A percentile compares a stretch with the other conserved stretches of the same genome.
These are phyloP conservation scores for Oxyria digyna DNA, from an alignment of 148 eudicot genomes.

Conservation along the genomic window DNA sequence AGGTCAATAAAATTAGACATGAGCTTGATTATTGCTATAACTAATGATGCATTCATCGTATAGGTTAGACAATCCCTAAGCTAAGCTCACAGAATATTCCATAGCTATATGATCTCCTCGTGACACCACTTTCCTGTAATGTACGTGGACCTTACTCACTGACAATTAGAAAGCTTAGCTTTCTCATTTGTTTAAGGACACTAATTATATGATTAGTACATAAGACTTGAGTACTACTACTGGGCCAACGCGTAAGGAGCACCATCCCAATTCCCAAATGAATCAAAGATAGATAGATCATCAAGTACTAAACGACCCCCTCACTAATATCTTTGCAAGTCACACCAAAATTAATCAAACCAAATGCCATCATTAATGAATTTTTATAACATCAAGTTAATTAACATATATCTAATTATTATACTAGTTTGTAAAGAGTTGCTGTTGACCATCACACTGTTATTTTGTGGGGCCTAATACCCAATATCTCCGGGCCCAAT, in stretches of 20 bases:
- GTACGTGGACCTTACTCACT: not conserved
- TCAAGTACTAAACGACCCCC: not conserved
- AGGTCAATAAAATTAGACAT: too few species aligned
- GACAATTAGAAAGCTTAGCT: not conserved
- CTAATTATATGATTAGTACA: not conserved
- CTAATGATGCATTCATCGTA: not conserved
- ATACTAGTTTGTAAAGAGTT: not conserved
- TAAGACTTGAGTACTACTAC: not conserved
- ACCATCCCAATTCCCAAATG: not conserved
- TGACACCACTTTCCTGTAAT: not conserved
- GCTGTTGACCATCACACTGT: conserved; percentile 1
- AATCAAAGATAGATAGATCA: too few species aligned
- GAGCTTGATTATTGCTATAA: too few species aligned
- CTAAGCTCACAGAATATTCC: not conserved
- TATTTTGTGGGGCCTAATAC: not conserved
- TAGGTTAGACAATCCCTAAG: not conserved
- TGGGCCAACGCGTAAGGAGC: not conserved
- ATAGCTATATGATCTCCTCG: not conserved
- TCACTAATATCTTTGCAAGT: not conserved
- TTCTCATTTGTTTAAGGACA: not conserved
- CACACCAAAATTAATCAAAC: not conserved
- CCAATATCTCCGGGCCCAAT: conserved; percentile 4
- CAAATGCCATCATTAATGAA: not conserved
- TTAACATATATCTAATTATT: not conserved
- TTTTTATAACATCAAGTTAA: not conserved